These are phyloP conservation scores for Trichoderma polysporum DNA, from an alignment of 2,329 filamentous ascomycete genomes.

Conservation along the genomic window DNA sequence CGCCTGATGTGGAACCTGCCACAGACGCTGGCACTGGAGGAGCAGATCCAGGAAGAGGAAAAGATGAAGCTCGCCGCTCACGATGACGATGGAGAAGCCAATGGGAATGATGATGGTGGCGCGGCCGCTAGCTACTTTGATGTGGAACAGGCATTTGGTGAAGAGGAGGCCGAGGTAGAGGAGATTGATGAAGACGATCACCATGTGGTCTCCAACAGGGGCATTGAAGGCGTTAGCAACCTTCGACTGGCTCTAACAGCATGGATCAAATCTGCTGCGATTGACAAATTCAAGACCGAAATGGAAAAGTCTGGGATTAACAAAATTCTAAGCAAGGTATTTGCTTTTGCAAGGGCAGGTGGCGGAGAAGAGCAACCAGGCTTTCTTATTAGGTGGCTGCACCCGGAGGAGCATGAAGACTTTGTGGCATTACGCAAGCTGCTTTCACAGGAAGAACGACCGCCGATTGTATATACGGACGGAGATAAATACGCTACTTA, in stretches of 20 bases:
- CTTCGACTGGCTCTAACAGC: constrained; percentile 34
- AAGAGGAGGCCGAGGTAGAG: constrained; percentile 31
- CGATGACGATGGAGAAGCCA: constrained; percentile 23
- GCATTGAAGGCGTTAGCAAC: constrained; percentile 40
- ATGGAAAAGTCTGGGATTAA: constrained; percentile 31
- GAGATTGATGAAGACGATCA: constrained; percentile 30
- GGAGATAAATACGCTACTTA: constrained; percentile 62
- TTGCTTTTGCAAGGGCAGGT: constrained; percentile 31
- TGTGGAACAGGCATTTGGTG: constrained; percentile 35
- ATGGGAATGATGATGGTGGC: constrained; percentile 28
- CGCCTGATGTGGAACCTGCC: constrained; percentile 79
- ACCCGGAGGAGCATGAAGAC: constrained; percentile 73
- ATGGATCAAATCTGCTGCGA: constrained; percentile 40
- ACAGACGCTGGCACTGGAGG: constrained; percentile 62
- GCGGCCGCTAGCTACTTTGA: constrained; percentile 40
- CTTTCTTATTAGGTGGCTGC: constrained; percentile 66
- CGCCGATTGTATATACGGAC: constrained; percentile 48
- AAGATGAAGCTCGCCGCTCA: constrained; percentile 46
- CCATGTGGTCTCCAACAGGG: constrained; percentile 32
- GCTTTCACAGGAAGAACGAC: constrained; percentile 56
- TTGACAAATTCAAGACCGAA: constrained; percentile 33
- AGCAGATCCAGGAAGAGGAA: constrained; percentile 46
- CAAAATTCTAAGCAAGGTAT: constrained; percentile 29
- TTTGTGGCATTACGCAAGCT: constrained; percentile 69
- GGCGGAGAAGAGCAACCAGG: constrained; percentile 40